Conservation (phyloP, 1,284 basidiomycete genomes). For the Malassezia restricta region DNA sequence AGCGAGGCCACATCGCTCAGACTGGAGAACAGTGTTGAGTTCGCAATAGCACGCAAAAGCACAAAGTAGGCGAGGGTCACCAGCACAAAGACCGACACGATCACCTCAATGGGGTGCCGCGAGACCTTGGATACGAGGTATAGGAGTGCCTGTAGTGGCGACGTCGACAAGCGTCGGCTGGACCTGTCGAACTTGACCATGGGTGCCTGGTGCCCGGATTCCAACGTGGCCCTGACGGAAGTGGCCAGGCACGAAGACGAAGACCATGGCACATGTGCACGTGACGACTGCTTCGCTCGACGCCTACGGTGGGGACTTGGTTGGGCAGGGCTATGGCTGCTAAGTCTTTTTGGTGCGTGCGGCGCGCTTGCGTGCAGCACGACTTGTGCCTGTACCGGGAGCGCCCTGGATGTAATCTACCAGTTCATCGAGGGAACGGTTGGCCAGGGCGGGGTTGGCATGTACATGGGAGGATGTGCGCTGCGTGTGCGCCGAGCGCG, state of each 20-base stretch:
- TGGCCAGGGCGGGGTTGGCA: constrained; percentile 1
- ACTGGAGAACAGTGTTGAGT: constrained; percentile 48
- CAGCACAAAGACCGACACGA: constrained; percentile 71
- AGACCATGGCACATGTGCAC: neutral
- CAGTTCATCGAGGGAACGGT: constrained; percentile 34
- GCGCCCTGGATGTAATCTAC: constrained; percentile 38
- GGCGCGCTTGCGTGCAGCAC: constrained; percentile 9
- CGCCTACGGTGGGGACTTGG: no score
- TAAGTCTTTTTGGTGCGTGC: neutral
- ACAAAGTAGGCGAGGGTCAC: constrained; percentile 85
- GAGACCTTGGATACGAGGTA: constrained; percentile 21
- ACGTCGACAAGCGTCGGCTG: neutral
- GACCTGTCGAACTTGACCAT: no score
- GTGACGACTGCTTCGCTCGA: neutral
- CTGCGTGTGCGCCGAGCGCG: neutral
- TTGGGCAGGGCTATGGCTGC: no score
- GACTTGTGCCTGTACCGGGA: constrained; percentile 3
- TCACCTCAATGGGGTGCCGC: constrained; percentile 58
- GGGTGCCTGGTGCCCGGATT: no score
- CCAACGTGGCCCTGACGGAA: neutral
- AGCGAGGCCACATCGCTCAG: constrained; percentile 18
- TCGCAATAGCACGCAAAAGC: constrained; percentile 68
- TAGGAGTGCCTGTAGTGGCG: neutral
- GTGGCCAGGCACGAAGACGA: neutral
- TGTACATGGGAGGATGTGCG: neutral